phyloP scores from a whole-genome alignment of 192 early-diverging fungal species.

The Backusella sp. region DNA sequence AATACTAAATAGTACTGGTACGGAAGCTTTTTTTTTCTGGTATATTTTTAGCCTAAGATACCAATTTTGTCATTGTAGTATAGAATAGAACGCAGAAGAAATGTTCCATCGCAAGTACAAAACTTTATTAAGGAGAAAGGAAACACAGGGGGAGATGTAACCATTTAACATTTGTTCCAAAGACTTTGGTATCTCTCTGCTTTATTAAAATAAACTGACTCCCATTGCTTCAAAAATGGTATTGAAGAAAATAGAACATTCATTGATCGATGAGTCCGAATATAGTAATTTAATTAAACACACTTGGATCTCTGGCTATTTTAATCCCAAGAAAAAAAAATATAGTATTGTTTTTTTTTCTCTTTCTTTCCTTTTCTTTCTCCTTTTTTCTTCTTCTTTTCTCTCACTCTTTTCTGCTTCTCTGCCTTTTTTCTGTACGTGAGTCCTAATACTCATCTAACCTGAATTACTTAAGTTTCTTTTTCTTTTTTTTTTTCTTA shows the following conservation, averaged over 20 bases:
- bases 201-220: background rate
- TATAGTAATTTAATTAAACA: slow-evolving; percentile 8
- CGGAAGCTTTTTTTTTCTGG: background rate
- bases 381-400: background rate
- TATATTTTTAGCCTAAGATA: background rate
- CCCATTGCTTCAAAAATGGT: background rate
- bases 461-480: slow-evolving; percentile 3
- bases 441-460: background rate
- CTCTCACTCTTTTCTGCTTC: background rate
- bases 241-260: slow-evolving; percentile 4
- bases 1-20: background rate
- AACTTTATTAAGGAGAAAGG: slow-evolving; percentile 5
- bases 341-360: background rate
- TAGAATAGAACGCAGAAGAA: slow-evolving; percentile 1
- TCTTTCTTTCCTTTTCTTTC: background rate
- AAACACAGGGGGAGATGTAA: slow-evolving; percentile 5
- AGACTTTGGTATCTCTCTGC: background rate
- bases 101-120: background rate
- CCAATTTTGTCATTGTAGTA: background rate
- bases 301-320: background rate
- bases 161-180: background rate
- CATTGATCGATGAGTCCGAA: background rate
- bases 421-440: slow-evolving; percentile 1
- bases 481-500: background rate
- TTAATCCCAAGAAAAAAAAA: background rate